phyloP scores from a whole-genome alignment of 1,284 basidiomycete genomes.

The Irpex sp. region DNA sequence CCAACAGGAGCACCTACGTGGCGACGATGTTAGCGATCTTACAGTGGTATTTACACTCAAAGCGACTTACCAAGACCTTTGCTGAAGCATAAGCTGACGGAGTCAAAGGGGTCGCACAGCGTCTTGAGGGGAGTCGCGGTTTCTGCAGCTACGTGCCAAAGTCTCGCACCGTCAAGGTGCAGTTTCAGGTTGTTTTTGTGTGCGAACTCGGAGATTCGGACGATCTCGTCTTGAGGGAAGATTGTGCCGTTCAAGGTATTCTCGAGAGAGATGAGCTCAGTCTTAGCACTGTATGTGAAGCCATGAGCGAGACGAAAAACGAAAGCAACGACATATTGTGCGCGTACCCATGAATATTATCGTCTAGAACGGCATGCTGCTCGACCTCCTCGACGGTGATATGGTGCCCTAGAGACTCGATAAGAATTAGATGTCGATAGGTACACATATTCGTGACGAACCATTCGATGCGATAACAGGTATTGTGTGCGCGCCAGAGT shows the following conservation, averaged over 20 bases:
- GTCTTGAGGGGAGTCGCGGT: constrained; percentile 70
- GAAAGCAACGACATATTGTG: neutral
- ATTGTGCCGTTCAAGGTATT: constrained; percentile 93
- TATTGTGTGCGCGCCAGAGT: constrained; percentile 80
- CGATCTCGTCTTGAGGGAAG: constrained; percentile 86
- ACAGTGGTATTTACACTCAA: neutral
- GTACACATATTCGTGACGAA: constrained; percentile 19
- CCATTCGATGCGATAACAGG: constrained; percentile 67
- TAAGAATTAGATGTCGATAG: neutral
- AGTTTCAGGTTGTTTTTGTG: constrained; percentile 66
- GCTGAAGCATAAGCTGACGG: constrained; percentile 92
- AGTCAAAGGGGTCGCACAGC: constrained; percentile 88
- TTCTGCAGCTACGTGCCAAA: constrained; percentile 90
- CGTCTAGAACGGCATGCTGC: constrained; percentile 58
- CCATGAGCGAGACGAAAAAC: constrained; percentile 1
- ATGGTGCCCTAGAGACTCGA: constrained; percentile 55
- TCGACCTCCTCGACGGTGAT: constrained; percentile 82
- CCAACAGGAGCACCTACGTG: constrained; percentile 83
- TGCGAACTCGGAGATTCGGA: constrained; percentile 77
- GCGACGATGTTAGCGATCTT: neutral
- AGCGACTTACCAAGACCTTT: constrained; percentile 75
- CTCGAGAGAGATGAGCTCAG: constrained; percentile 78
- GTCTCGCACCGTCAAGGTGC: constrained; percentile 92
- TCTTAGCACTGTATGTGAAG: constrained; percentile 54
- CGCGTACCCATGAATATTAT: constrained; percentile 70